phyloP scores from a whole-genome alignment of 2,329 filamentous ascomycete genomes.

The Neofusicoccum umdonicola region DNA sequence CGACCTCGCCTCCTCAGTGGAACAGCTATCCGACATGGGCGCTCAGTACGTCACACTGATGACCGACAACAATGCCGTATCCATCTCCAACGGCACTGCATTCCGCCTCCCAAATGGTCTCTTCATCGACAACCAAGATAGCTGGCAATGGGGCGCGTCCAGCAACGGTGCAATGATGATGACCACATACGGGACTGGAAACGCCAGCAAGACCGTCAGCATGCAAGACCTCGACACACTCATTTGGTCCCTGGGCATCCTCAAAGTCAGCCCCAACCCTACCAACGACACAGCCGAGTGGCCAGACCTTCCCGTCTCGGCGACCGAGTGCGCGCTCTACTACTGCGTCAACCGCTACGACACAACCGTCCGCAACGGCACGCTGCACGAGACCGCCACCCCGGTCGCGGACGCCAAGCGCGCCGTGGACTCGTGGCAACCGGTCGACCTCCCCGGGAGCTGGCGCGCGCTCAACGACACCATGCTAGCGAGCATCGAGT shows the following conservation, averaged over 20 bases:
- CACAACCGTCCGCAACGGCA: slow-evolving; percentile 6
- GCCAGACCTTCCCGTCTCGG: slow-evolving; percentile 10
- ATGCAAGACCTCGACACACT: slow-evolving; percentile 13
- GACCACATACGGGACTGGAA: slow-evolving; percentile 9
- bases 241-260: slow-evolving; percentile 10
- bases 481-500: background rate
- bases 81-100: background rate
- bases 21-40: background rate
- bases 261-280: background rate
- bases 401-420: background rate
- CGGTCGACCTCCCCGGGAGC: background rate
- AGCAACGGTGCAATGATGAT: background rate
- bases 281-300: background rate
- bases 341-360: slow-evolving; percentile 21
- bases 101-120: slow-evolving; percentile 18
- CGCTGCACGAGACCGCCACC: background rate
- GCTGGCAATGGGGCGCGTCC: background rate
- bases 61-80: background rate
- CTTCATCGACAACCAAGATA: slow-evolving; percentile 17
- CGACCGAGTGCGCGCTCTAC: slow-evolving; percentile 19
- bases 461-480: background rate
- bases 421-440: background rate
- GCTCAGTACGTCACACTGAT: background rate
- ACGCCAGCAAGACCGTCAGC: background rate
- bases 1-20: background rate